Percentiles rank a stretch among this genome's conserved stretches.
Conservation (phyloP, 331 rosid genomes). For the Arachis monticola region DNA sequence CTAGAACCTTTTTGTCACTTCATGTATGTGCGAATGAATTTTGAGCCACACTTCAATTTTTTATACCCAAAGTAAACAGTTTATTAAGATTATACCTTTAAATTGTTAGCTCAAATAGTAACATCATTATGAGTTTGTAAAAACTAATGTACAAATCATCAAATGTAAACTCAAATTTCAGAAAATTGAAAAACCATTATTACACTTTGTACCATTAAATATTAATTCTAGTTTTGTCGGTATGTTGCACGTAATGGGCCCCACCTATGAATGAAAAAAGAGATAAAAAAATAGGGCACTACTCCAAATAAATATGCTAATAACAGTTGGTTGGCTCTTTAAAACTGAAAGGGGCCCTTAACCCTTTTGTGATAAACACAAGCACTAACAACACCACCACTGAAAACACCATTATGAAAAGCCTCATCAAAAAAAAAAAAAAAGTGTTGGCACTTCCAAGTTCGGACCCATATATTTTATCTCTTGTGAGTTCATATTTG, state of each 20-base stretch:
- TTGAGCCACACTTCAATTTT: background rate
- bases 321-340: constrained; percentile 51
- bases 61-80: constrained; percentile 29
- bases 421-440: background rate
- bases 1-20: constrained; percentile 38
- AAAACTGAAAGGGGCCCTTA: constrained; percentile 51
- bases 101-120: constrained; percentile 22
- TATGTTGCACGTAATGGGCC: constrained; percentile 54
- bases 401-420: constrained; percentile 60
- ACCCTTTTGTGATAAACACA: constrained; percentile 69
- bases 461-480: constrained; percentile 23
- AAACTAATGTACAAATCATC: background rate
- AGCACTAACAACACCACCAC: constrained; percentile 70
- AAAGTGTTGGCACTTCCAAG: constrained; percentile 33
- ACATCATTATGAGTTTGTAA: background rate
- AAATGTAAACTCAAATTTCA: constrained; percentile 15
- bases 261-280: constrained; percentile 32
- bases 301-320: background rate
- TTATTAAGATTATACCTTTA: constrained; percentile 21
- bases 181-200: background rate
- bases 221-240: constrained; percentile 53
- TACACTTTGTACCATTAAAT: constrained; percentile 32
- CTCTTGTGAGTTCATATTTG: constrained; percentile 9
- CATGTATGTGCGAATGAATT: background rate
- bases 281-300: background rate